Base-by-base conservation (phyloP, 495 filamentous ascomycete genomes). In the Xylaria scruposa region DNA sequence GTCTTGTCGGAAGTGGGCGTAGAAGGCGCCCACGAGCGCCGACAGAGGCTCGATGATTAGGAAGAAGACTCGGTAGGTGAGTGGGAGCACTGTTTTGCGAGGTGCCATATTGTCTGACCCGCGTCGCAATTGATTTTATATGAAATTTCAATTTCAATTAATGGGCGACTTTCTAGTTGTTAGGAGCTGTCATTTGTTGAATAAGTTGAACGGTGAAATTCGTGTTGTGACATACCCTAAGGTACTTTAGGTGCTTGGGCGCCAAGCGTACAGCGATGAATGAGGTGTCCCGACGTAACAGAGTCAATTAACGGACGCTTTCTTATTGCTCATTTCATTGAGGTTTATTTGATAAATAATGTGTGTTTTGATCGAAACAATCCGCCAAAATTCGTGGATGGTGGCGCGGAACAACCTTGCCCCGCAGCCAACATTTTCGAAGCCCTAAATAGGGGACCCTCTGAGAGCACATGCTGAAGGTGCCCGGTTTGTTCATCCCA, bases 1-100 rank as follows among this genome's bases (percentile, higher is more conserved):
- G n/a, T 78, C 63, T 51, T 89, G 90, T 24, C 78, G 78, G 76
- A 87, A 85, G 76, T 87, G 81, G 36, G 90, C 88, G 78, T 83
- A 88, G 81, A 85, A 88, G n/a, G 91, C 90, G 44, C 91, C 91
- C 1, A 85, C 76, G 36, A 92, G 81, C n/a, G 91, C 88, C 17
- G 86, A 86, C 59, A 91, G 63, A 0, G 91, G 91, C 76, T 93
- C 91, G 78, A 92, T 83, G 73, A 86, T 81, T 40, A 92, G 87
- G 82, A 92, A 92, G 79, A 91, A 90, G 71, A 87, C 62, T 12
- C 83, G 81, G 80, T 93, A 93, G 58, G 77, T 36, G 10, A 82
- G 74, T 0, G 87, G 85, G n/a, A 87, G 78, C 7, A 75, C 65
- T 3, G 77, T 72, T 42, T 75, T 68, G 29, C 77, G 75, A 26